Base-by-base conservation (phyloP, 2,329 filamentous ascomycete genomes). In the Fusarium tupiense region DNA sequence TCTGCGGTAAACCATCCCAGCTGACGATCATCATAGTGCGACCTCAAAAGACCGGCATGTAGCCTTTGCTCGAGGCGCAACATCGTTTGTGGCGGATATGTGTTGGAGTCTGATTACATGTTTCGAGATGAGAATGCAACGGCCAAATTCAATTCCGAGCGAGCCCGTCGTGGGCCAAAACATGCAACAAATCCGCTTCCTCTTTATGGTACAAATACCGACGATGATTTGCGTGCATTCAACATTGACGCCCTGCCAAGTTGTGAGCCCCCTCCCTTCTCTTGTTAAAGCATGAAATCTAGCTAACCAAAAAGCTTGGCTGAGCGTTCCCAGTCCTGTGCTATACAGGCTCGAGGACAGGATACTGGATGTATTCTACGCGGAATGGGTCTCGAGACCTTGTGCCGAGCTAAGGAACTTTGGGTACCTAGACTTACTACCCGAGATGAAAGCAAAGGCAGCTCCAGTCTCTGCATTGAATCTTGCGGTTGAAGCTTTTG, bases 151-250 rank as follows among this genome's bases (percentile, higher is more conserved):
- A 47, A 47, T 47, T 47, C 44, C 6, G 26, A 47, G 13, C 44
- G 19, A 22, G 44, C 44, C 3, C 24, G 44, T 22, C 13, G 44
- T 47, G 12, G 26, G 29, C 11, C 19, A 22, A 29, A 47, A 47
- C 8, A 8, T 22, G 13, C 6, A 16, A 1, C 8, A 3, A 29
- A 11, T 5, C 0, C 5, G 8, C 6, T 29, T 29, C 3, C 3
- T 20, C 24, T 7, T 0, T 2, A 14, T 26, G 17, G 8, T 7
- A 9, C 17, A 9, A 8, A 13, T 13, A 6, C 19, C 1, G 12
- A 22, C 1, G 0, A 20, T 26, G 8, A 47, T 20, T 29, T 47
- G 4, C 24, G 19, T 14, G 19, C 8, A 14, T 5, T 47, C 19
- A 20, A 8, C 5, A 14, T 29, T 14, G 19, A 47, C 19, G 4